Percentiles rank a stretch among this genome's conserved stretches.
These are phyloP conservation scores for Coniophora puteana DNA, from an alignment of 1,284 basidiomycete genomes.

Conservation along the genomic window DNA sequence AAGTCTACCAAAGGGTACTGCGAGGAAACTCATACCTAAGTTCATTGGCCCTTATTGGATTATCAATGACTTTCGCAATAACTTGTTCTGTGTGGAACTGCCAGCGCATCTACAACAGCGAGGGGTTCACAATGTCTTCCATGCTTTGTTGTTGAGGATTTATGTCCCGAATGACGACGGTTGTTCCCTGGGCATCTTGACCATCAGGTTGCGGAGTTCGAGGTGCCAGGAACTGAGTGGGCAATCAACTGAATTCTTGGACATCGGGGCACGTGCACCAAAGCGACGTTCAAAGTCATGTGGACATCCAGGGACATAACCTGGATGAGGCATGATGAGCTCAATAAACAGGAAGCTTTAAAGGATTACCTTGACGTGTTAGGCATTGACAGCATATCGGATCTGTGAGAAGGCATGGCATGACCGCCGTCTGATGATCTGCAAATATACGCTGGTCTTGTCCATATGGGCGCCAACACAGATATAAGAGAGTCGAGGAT, in stretches of 20 bases:
- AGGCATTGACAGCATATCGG: too few species aligned
- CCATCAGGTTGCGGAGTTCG: neutral
- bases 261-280: constrained; percentile 3
- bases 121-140: constrained; percentile 13
- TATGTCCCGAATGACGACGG: constrained; percentile 13
- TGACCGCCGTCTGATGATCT: too few species aligned
- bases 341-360: too few species aligned
- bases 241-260: neutral
- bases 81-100: constrained; percentile 9
- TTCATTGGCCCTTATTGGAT: constrained; percentile 22
- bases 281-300: constrained; percentile 21
- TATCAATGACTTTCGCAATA: constrained; percentile 3
- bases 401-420: too few species aligned
- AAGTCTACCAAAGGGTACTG: constrained; percentile 12
- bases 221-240: neutral
- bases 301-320: constrained; percentile 28
- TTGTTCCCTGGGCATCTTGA: constrained; percentile 10
- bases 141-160: constrained; percentile 12
- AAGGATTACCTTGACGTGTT: too few species aligned
- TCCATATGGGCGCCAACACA: too few species aligned
- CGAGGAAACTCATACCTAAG: constrained; percentile 23
- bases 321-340: too few species aligned
- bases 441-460: too few species aligned
- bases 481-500: too few species aligned
- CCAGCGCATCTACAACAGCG: constrained; percentile 8